These are phyloP conservation scores for Stephania japonica DNA, from an alignment of 164 flowering plant species.

Conservation along the genomic window DNA sequence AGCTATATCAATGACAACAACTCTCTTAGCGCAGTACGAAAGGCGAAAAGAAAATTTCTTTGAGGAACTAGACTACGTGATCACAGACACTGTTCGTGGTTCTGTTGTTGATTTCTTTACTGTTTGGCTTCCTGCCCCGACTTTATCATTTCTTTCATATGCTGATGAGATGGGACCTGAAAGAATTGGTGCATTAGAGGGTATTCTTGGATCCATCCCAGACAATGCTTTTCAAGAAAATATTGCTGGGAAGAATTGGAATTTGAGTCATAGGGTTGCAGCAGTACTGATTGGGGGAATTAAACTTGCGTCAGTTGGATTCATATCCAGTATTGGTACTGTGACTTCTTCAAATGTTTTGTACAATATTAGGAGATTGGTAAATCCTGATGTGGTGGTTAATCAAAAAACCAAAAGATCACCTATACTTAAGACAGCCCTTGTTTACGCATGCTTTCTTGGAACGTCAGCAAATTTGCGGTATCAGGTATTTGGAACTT, in stretches of 20 bases:
- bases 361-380: constrained; percentile 40
- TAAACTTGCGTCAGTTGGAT: constrained; percentile 81
- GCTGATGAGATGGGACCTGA: constrained; percentile 48
- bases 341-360: constrained; percentile 72
- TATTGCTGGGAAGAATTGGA: constrained; percentile 80
- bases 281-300: constrained; percentile 84
- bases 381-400: constrained; percentile 44
- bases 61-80: constrained; percentile 89
- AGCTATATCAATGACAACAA: constrained; percentile 82
- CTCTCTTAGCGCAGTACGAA: constrained; percentile 86
- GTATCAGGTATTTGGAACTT: constrained; percentile 56
- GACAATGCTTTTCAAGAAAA: constrained; percentile 94
- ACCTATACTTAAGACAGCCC: constrained; percentile 80
- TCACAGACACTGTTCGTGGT: constrained; percentile 81
- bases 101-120: constrained; percentile 87
- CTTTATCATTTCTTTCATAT: constrained; percentile 74
- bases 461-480: constrained; percentile 95
- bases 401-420: constrained; percentile 51
- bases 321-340: constrained; percentile 82
- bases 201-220: constrained; percentile 89
- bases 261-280: constrained; percentile 63
- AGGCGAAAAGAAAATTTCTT: constrained; percentile 86
- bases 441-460: constrained; percentile 66
- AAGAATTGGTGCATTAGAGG: constrained; percentile 50
- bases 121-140: constrained; percentile 99